A percentile compares a stretch with the other conserved stretches of the same genome.
phyloP scores from a whole-genome alignment of 768 basidiomycete species.

The Neoboletus magnificus region DNA sequence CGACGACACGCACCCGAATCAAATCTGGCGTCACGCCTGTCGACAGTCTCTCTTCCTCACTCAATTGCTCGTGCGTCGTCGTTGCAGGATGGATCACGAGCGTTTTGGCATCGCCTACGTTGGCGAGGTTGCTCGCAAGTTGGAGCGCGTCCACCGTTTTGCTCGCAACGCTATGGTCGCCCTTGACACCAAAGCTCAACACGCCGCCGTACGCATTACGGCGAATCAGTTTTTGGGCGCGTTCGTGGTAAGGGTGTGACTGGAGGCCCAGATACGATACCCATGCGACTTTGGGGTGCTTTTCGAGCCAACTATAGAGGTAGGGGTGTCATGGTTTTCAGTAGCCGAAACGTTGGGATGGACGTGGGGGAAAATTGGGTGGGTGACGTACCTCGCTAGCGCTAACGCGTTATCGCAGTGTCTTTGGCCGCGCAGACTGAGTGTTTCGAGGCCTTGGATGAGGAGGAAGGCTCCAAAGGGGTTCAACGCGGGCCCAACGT shows the following conservation, averaged over 20 bases:
- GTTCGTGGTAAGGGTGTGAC: slow-evolving; percentile 55
- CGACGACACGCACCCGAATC: slow-evolving; percentile 44
- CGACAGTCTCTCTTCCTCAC: slow-evolving; percentile 42
- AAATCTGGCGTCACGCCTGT: slow-evolving; percentile 55
- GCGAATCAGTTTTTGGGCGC: slow-evolving; percentile 56
- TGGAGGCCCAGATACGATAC: slow-evolving; percentile 74
- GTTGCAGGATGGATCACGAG: slow-evolving; percentile 57
- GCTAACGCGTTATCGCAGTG: slow-evolving; percentile 56
- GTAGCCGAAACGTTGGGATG: background rate
- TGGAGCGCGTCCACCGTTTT: slow-evolving; percentile 66
- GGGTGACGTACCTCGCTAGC: slow-evolving; percentile 39
- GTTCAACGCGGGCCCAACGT: slow-evolving; percentile 50
- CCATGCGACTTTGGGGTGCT: slow-evolving; percentile 68
- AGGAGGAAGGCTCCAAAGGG: slow-evolving; percentile 60
- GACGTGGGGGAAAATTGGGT: background rate
- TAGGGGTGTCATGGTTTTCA: background rate
- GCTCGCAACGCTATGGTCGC: slow-evolving; percentile 48
- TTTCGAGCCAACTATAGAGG: slow-evolving; percentile 46
- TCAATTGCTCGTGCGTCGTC: slow-evolving; percentile 60
- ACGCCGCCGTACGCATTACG: slow-evolving; percentile 62
- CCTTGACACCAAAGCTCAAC: slow-evolving; percentile 74
- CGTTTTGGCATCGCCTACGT: slow-evolving; percentile 66
- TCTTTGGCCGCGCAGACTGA: slow-evolving; percentile 55
- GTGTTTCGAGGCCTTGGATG: slow-evolving; percentile 59
- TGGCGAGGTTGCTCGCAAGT: slow-evolving; percentile 70